Percentiles rank a stretch among this genome's conserved stretches.
phyloP scores from a whole-genome alignment of 257 asterid genomes.

The Paulownia fortunei region DNA sequence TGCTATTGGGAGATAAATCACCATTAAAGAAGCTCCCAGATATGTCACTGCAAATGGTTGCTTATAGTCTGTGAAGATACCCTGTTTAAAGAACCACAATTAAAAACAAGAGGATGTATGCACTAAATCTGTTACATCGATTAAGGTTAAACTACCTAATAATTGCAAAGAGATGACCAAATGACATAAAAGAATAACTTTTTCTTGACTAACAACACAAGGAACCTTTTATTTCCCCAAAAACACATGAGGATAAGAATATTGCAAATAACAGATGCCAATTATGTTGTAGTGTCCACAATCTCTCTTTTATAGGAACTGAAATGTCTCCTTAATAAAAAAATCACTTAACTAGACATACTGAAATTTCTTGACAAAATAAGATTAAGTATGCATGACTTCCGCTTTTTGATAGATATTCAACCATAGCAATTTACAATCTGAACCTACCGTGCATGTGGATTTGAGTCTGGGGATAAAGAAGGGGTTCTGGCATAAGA shows the following conservation, averaged over 20 bases:
- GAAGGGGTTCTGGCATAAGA: neutral
- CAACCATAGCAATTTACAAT: neutral
- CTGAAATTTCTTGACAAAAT: neutral
- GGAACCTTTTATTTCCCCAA: neutral
- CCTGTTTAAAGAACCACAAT: conserved; percentile 55
- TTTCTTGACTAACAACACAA: neutral
- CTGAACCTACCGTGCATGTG: neutral
- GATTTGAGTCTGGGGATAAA: neutral
- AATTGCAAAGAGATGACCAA: conserved; percentile 6
- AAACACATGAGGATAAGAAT: neutral
- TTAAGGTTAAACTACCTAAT: neutral
- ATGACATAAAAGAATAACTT: neutral
- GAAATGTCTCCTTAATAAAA: neutral
- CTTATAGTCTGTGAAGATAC: conserved; percentile 85
- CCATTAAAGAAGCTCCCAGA: conserved; percentile 96
- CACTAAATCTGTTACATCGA: neutral
- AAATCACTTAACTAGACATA: neutral
- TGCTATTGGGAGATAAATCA: conserved; percentile 91
- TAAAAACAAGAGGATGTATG: neutral
- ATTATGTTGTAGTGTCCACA: neutral
- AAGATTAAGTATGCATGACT: neutral
- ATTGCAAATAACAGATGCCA: conserved; percentile 8
- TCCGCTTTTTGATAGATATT: neutral
- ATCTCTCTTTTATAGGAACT: neutral
- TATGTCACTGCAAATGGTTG: conserved; percentile 99